These are phyloP conservation scores for Sungouiella blattae DNA, from an alignment of 805 yeast genomes.

Conservation along the genomic window DNA sequence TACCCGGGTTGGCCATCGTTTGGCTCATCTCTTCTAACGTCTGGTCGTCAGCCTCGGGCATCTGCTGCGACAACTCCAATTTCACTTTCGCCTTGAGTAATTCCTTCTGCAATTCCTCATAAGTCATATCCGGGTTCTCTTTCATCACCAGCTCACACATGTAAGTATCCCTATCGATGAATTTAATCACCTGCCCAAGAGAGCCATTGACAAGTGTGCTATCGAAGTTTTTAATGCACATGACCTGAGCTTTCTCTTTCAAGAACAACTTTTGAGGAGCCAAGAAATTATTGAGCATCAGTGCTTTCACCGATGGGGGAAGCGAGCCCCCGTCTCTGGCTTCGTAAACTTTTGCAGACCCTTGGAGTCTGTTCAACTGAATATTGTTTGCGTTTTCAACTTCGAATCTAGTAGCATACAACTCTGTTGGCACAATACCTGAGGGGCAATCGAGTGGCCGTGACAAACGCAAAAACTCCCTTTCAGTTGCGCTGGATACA, in stretches of 20 bases:
- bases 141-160: conserved; percentile 19
- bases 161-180: conserved; percentile 44
- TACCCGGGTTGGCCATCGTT: conserved; percentile 3
- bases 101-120: conserved; percentile 18
- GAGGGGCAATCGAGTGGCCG: conserved; percentile 59
- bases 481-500: conserved; percentile 46
- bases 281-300: conserved; percentile 13
- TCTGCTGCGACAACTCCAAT: conserved; percentile 8
- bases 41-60: conserved; percentile 3
- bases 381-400: conserved; percentile 71
- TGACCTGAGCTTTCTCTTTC: conserved; percentile 89
- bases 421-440: conserved; percentile 84
- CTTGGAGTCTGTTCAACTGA: conserved; percentile 40
- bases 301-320: conserved; percentile 20
- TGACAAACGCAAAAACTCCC: conserved; percentile 49
- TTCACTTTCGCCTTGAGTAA: conserved; percentile 6
- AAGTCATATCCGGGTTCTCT: conserved; percentile 17
- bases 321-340: conserved; percentile 33
- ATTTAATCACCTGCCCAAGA: conserved; percentile 69
- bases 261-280: conserved; percentile 28
- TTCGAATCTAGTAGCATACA: conserved; percentile 81
- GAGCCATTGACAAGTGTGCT: conserved; percentile 90
- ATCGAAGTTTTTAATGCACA: conserved; percentile 75
- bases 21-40: conserved; percentile 11
- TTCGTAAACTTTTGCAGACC: conserved; percentile 42